Conservation (phyloP, 163 green algal species). For the Chlorella variabilis region DNA sequence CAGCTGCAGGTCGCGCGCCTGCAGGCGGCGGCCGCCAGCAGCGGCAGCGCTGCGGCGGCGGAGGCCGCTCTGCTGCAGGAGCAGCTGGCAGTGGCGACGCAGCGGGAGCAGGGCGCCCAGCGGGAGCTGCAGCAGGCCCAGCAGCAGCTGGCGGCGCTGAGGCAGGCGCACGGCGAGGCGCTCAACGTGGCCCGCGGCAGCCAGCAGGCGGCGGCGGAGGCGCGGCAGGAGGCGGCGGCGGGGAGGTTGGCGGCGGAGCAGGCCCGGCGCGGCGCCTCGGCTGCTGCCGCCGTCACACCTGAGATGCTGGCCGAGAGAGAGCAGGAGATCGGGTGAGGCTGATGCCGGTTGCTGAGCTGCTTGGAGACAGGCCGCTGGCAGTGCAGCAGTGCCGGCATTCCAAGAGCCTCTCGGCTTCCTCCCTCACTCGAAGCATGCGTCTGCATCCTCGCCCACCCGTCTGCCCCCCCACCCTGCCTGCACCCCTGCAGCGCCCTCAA, state of each 20-base stretch:
- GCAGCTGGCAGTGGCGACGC: constrained; percentile 13
- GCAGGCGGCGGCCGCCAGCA: constrained; percentile 1
- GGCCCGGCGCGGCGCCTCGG: neutral
- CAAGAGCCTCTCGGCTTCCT: no score
- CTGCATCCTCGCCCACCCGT: no score
- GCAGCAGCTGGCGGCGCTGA: constrained; percentile 19
- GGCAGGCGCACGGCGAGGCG: constrained; percentile 23
- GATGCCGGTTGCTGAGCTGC: neutral
- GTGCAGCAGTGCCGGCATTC: no score
- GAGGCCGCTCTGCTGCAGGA: constrained; percentile 20
- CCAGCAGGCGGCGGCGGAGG: neutral
- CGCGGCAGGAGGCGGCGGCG: constrained; percentile 6
- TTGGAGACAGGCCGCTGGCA: no score
- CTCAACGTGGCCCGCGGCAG: neutral
- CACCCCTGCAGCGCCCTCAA: constrained; percentile 38
- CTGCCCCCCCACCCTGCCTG: no score
- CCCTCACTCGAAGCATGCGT: no score
- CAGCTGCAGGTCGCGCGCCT: constrained; percentile 19
- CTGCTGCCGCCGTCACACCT: neutral
- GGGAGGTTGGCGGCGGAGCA: neutral
- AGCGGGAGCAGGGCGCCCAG: neutral
- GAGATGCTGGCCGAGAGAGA: constrained; percentile 11
- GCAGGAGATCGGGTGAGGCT: constrained; percentile 34
- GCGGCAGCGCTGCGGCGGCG: neutral
- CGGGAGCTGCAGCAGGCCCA: neutral